Base-by-base conservation (phyloP, 2,329 filamentous ascomycete genomes). In the Penicillium sp. region DNA sequence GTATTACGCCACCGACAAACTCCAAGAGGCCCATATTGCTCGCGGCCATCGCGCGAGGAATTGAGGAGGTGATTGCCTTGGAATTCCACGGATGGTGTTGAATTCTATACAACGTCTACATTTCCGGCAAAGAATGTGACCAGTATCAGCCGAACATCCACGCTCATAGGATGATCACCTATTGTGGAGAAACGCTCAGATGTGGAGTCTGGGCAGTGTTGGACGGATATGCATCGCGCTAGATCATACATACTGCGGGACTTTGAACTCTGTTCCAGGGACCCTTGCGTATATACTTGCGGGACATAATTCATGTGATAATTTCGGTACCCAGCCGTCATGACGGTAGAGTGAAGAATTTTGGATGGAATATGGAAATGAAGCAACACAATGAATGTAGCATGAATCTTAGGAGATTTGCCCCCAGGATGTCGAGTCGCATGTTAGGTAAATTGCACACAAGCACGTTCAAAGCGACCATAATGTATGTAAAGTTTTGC, bases 1-100 rank as follows among this genome's bases (percentile, higher is more conserved):
- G 3, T 82, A 81, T 56, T 82, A 82, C 59, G 69, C 74, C 51
- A 49, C 56, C 18, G 57, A 62, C 26, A 68, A 56, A 23, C 35
- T 61, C n/a, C 55, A 37, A 53, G 49, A 27, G 35, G 37, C 27
- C 14, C 22, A 8, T 46, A 3, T 25, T 7, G 42, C 4, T 22
- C 4, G 15, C 23, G 31, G 44, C 20, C 15, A 25, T 41, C n/a
- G 22, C n/a, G 22, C 26, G 7, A 35, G 15, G 14, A 27, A 29
- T 11, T 22, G 26, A 18, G 7, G 8, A n/a, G n/a, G 15, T 44
- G 5, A 7, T 29, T 20, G 43, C 25, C 22, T 50, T 44, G n/a
- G 6, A 12, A 25, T 47, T 6, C 22, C 8, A 40, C 23, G 12
- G 6, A 6, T 27, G 14, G 12, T 2, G 41, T 27, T 9, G 23